phyloP scores from a whole-genome alignment of 306 rosid species.

The Comarum palustre region DNA sequence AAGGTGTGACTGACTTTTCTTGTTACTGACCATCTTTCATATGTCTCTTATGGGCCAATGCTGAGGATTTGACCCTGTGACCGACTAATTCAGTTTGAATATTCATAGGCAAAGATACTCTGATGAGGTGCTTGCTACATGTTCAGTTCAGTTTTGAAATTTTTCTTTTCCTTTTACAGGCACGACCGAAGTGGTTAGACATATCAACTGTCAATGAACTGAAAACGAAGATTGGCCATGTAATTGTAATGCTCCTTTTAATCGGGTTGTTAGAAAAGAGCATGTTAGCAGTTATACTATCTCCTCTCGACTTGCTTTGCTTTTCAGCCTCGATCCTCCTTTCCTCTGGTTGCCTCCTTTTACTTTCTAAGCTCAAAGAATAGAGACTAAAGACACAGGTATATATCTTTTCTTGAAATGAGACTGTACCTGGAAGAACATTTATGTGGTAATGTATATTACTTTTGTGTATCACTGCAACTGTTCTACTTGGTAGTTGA shows the following conservation, averaged over 20 bases:
- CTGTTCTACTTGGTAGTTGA: neutral
- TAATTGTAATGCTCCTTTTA: constrained; percentile 92
- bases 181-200: constrained; percentile 80
- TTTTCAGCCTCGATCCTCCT: constrained; percentile 72
- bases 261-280: constrained; percentile 83
- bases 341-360: constrained; percentile 71
- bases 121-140: neutral
- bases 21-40: neutral
- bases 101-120: neutral
- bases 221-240: constrained; percentile 91
- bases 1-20: constrained; percentile 48
- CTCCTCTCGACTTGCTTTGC: constrained; percentile 86
- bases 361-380: constrained; percentile 68
- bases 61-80: neutral
- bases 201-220: constrained; percentile 70
- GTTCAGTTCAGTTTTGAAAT: neutral
- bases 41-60: neutral
- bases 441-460: neutral
- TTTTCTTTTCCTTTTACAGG: constrained; percentile 44
- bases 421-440: neutral
- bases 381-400: constrained; percentile 16
- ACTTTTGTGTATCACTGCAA: neutral
- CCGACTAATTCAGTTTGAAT: neutral
- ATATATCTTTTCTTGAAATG: neutral
- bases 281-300: constrained; percentile 60